Evolutionary conservation across 306 rosid species (phyloP).

Genomic region (Vigna nakashimae): DNA sequence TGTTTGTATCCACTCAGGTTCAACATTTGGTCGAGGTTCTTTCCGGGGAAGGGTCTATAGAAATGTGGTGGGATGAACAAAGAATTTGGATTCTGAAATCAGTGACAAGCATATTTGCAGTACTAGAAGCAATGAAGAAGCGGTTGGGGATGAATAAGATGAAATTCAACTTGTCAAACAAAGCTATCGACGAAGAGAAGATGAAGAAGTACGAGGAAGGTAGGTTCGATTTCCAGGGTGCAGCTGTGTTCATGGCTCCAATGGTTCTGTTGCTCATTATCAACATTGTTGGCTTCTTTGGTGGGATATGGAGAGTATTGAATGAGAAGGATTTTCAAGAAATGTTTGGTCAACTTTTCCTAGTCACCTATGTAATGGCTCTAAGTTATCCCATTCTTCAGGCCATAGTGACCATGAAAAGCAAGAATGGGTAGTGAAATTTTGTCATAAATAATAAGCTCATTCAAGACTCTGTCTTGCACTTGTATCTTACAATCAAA

Average conservation of each 20-base stretch:
- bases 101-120: conserved; percentile 49
- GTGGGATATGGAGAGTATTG: conserved; percentile 47
- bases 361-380: conserved; percentile 42
- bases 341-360: conserved; percentile 52
- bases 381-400: conserved; percentile 52
- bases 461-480: not conserved
- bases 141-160: conserved; percentile 46
- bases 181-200: conserved; percentile 57
- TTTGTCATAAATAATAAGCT: not conserved
- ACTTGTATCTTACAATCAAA: not conserved
- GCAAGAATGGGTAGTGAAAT: conserved; percentile 33
- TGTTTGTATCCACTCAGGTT: conserved; percentile 44
- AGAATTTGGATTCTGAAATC: conserved; percentile 57
- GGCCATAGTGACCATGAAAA: conserved; percentile 44
- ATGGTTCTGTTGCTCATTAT: conserved; percentile 44
- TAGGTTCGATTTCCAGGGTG: conserved; percentile 61
- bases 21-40: conserved; percentile 56
- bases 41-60: conserved; percentile 49
- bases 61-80: conserved; percentile 63
- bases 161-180: conserved; percentile 50
- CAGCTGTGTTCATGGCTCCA: conserved; percentile 58
- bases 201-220: conserved; percentile 55
- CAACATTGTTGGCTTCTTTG: conserved; percentile 49
- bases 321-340: conserved; percentile 40
- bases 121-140: conserved; percentile 42